These are phyloP conservation scores for Hibiscus mutabilis DNA, from an alignment of 345 rosid species.

Conservation along the genomic window DNA sequence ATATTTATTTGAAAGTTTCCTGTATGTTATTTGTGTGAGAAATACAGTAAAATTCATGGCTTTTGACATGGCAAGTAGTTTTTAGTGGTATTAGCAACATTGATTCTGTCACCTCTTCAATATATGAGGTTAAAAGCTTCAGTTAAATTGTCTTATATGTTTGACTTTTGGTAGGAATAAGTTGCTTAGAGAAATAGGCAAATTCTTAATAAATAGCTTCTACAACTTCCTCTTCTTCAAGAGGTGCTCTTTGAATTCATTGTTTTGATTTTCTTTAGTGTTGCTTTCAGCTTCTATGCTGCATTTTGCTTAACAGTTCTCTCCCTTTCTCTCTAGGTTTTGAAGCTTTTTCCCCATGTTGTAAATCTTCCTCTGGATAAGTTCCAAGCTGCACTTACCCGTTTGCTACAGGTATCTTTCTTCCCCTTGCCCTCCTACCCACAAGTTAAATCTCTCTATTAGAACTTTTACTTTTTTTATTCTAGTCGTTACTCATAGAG, in stretches of 20 bases:
- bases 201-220: not conserved
- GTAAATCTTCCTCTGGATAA: conserved; percentile 77
- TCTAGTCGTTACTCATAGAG: not conserved
- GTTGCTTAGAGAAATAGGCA: not conserved
- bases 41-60: too few species aligned
- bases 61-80: not conserved
- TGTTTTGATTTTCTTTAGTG: not conserved
- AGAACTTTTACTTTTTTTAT: not conserved
- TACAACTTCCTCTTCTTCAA: conserved; percentile 1
- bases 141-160: not conserved
- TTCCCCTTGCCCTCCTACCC: not conserved
- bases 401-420: conserved; percentile 63
- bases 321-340: conserved; percentile 46
- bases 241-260: not conserved
- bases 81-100: not conserved
- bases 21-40: too few species aligned
- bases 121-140: not conserved
- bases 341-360: conserved; percentile 57
- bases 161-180: not conserved
- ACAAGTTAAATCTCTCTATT: not conserved
- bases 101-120: not conserved
- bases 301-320: conserved; percentile 9
- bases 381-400: conserved; percentile 74
- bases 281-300: not conserved
- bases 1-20: too few species aligned